Evolutionary conservation across 495 filamentous ascomycete genomes (phyloP), one percentile per base, ranked within the genome.

Genomic region (Aspergillus steynii): DNA sequence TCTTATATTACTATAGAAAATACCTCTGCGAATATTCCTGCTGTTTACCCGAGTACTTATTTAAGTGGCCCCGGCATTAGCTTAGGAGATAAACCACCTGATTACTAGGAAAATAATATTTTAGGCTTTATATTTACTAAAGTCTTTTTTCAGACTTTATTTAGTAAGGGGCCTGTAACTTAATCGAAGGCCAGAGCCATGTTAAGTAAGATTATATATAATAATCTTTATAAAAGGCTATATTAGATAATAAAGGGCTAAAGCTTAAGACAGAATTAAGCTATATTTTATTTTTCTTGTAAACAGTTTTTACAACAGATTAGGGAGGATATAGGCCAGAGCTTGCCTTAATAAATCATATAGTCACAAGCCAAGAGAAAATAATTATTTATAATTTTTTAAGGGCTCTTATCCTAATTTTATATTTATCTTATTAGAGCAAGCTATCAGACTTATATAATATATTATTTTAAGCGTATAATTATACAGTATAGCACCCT

Each of bases 401-500:
- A 14, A 29, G 27, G 48, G 20, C 48, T 50, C 48, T 50, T 14
- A 50, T 12, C 27, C 48, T 14, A 14, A 50, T 50, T 25, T 50
- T 10, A 8, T 8, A 37, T 4, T 50, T 50, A 25, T 12, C 27
- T 50, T 14, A 5, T 50, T 26, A 50, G 27, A 25, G 48, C 48
- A 50, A 29, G 48, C 27, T 29, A 14, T 50, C 48, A 29, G 48
- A 37, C 15, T 50, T 50, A 14, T 50, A 5, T 14, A 50, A 50
- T 5, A 50, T 12, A 50, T 50, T 12, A 12, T 50, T 50, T 29
- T 14, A 29, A 25, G 20, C 27, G 48, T 50, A 29, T 25, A 14
- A 29, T 14, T 14, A 50, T 50, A 50, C 27, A 50, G 48, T 50
- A 50, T 50, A 50, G 48, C 48, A 26, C 48, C 27, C 48, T 50